Base-by-base conservation (phyloP, 2,329 filamentous ascomycete species). In the Capronia coronata region DNA sequence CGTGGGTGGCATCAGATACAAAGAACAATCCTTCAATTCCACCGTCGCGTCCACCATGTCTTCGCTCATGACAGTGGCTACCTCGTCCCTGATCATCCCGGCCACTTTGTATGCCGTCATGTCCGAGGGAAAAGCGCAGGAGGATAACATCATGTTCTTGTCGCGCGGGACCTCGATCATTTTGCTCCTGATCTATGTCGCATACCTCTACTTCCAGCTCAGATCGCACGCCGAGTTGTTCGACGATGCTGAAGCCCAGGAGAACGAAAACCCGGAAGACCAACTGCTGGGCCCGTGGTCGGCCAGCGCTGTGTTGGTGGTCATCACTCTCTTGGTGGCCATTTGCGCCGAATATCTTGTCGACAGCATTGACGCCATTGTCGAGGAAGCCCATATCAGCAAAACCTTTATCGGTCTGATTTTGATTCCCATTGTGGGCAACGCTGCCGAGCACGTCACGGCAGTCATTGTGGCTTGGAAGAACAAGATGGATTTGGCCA, bases 371-470 rank as follows among this genome's bases (percentile, higher is more conserved):
- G 84, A 88, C 57, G 73, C 75, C 22, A 77, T 90, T 40, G 86
- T 88, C 19, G 75, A 80, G 58, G 80, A 74, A 37, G 80, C 81
- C 1, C 76, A 82, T 52, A 85, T 90, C 64, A 87, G 82, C 71
- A 86, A 86, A 68, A 87, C 82, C 1, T 90, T 90, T 59, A 87
- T 90, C 59, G 86, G 86, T 72, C 71, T 89, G 42, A 86, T 89
- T 43, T 71, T 89, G 16, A 84, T 89, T 42, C 85, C 85, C 2
- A 88, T 89, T 57, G 85, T 89, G 25, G 85, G 85, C 37, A 89
- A 89, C 61, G 85, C 85, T 1, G 85, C 85, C 2, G 85, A 90
- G 66, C 86, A 90, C 62, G 86, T 89, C 32, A 90, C 86, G 1
- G 86, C 86, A 14, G 83, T 88, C 14, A 83, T 89, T 23, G 86